Percentiles rank a stretch among this genome's conserved stretches.
phyloP scores from a whole-genome alignment of 208 protist genomes.

The Trypanosoma vivax region DNA sequence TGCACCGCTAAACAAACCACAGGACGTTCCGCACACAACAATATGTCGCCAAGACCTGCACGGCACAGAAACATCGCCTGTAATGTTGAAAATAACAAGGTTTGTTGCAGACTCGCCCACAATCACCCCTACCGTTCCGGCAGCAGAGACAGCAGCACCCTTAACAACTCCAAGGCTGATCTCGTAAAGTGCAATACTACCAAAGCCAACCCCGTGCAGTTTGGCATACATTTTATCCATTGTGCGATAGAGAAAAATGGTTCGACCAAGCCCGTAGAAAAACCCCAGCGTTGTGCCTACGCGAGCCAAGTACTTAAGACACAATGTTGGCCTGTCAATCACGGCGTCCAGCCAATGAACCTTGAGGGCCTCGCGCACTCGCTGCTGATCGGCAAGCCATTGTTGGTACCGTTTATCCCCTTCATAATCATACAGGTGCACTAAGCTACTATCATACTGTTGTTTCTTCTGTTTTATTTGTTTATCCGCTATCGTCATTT shows the following conservation, averaged over 20 bases:
- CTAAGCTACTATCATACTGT: slow-evolving; percentile 9
- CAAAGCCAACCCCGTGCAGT: slow-evolving; percentile 70
- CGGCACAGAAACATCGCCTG: slow-evolving; percentile 37
- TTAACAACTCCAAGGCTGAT: slow-evolving; percentile 57
- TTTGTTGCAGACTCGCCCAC: slow-evolving; percentile 40
- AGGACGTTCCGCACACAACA: slow-evolving; percentile 20
- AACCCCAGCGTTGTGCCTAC: slow-evolving; percentile 63
- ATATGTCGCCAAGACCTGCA: slow-evolving; percentile 65
- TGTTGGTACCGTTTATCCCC: slow-evolving; percentile 65
- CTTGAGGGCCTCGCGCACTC: slow-evolving; percentile 43
- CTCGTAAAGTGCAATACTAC: slow-evolving; percentile 57
- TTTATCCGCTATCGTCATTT: slow-evolving; percentile 51
- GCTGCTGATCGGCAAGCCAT: slow-evolving; percentile 61
- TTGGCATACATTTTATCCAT: slow-evolving; percentile 88
- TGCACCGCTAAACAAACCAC: slow-evolving; percentile 41
- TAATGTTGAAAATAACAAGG: slow-evolving; percentile 15
- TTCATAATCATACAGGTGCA: slow-evolving; percentile 69
- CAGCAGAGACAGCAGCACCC: slow-evolving; percentile 35
- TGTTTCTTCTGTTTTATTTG: slow-evolving; percentile 36
- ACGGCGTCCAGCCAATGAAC: slow-evolving; percentile 80
- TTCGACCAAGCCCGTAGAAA: slow-evolving; percentile 72
- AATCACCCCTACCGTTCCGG: slow-evolving; percentile 39
- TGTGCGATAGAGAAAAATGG: slow-evolving; percentile 72
- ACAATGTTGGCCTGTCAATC: slow-evolving; percentile 47
- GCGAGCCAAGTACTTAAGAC: slow-evolving; percentile 54